phyloP scores from a whole-genome alignment of 257 asterid species.

The Solanum appendiculatum region DNA sequence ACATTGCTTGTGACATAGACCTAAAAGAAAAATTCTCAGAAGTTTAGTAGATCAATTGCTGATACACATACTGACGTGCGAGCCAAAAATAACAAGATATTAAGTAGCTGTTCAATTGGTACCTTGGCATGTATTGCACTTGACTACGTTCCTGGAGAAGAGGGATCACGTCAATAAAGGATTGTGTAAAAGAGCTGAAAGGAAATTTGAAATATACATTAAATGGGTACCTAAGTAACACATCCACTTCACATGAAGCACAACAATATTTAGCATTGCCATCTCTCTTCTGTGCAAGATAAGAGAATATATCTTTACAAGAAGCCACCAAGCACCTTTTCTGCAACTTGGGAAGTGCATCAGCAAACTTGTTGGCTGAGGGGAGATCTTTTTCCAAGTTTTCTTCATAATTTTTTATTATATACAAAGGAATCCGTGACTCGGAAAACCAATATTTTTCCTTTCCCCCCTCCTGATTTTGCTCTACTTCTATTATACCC shows the following conservation, averaged over 20 bases:
- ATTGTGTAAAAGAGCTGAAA: neutral
- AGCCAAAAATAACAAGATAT: neutral
- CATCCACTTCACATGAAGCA: slow-evolving; percentile 46
- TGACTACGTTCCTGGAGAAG: slow-evolving; percentile 49
- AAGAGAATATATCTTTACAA: slow-evolving; percentile 36
- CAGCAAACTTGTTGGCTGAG: slow-evolving; percentile 18
- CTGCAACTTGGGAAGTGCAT: slow-evolving; percentile 24
- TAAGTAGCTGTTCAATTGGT: slow-evolving; percentile 3
- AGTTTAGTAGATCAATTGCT: neutral
- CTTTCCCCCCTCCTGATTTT: slow-evolving; percentile 42
- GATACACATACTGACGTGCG: neutral
- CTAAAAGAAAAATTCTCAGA: slow-evolving; percentile 19
- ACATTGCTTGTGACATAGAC: slow-evolving; percentile 64
- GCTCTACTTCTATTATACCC: slow-evolving; percentile 48
- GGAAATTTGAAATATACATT: neutral
- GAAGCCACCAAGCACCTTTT: slow-evolving; percentile 38
- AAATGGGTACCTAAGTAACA: slow-evolving; percentile 46
- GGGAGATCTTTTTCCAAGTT: slow-evolving; percentile 16
- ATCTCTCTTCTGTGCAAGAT: slow-evolving; percentile 48
- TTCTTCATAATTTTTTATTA: slow-evolving; percentile 64
- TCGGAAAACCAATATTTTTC: slow-evolving; percentile 81
- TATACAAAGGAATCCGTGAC: slow-evolving; percentile 60
- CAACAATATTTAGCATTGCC: slow-evolving; percentile 26
- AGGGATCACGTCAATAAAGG: slow-evolving; percentile 11
- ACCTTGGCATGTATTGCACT: slow-evolving; percentile 79